Base-by-base conservation (phyloP, 164 flowering plant species). In the Nelumbo lutea region DNA sequence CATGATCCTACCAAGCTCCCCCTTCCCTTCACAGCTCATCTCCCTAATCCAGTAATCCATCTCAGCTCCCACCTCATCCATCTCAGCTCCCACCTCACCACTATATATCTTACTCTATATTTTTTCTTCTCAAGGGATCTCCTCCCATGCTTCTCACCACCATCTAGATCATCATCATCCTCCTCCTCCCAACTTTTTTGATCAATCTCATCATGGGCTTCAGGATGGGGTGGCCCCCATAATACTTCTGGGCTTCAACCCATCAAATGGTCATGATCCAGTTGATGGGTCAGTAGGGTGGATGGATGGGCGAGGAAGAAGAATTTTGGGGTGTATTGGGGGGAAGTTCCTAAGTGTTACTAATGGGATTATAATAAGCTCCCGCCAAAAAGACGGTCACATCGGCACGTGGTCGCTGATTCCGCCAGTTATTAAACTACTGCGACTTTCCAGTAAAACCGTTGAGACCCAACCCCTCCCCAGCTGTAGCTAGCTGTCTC, bases 401-500 rank as follows among this genome's bases (percentile, higher is more conserved):
- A 73, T 73, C 72, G 76, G 90, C 95, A 89, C 91, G 91, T 89
- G 95, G 90, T 83, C 66, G 72, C 84, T 80, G 90, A 84, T 87
- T 84, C 89, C 82, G 50, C 79, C 82, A 70, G 79, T 83, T 78
- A 82, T 75, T 80, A 75, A 82, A 82, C 81, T 61, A 73, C 69
- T 68, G 66, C 75, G 76, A 79, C 83, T 78, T 77, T 81, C 80
- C 77, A 73, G 75, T 81, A 50, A 80, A 77, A 81, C 84, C 82
- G 83, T 77, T 75, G 79, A 77, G 76, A 51, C 75, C 69, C 68
- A 65, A 59, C 65, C 68, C 80, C 75, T 63, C 77, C 72, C 76
- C 80, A 85, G 91, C 93, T 90, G 93, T 85, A 50, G 88, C 90
- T 85, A 90, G 91, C 96, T 90, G 93, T 86, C 81, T 71, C 74